Evolutionary conservation across 192 early-diverging fungal genomes (phyloP).

Genomic region (Gamsiella multidivaricata): DNA sequence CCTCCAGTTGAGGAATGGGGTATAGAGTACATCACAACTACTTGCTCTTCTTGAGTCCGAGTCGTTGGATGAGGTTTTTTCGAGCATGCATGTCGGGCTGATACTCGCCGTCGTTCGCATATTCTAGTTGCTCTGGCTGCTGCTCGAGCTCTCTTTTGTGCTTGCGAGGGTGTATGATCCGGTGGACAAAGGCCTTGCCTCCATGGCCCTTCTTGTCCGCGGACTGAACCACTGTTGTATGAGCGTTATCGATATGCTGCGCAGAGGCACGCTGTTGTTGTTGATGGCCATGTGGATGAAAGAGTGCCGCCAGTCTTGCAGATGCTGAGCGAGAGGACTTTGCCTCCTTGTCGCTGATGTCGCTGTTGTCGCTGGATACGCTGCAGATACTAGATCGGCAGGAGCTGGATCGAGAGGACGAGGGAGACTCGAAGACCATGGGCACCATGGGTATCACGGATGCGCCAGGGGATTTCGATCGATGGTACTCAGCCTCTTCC

Average conservation of each 20-base stretch:
- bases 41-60: slow-evolving; percentile 37
- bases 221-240: background rate
- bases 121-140: background rate
- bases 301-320: slow-evolving; percentile 6
- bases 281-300: background rate
- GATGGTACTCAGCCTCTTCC: slow-evolving; percentile 4
- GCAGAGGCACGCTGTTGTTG: too few species aligned
- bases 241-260: background rate
- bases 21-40: background rate
- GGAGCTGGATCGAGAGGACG: slow-evolving; percentile 26
- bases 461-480: background rate
- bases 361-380: slow-evolving; percentile 11
- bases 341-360: slow-evolving; percentile 7
- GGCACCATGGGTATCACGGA: too few species aligned
- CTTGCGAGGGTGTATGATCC: slow-evolving; percentile 26
- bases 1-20: too few species aligned
- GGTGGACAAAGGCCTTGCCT: slow-evolving; percentile 13
- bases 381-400: slow-evolving; percentile 38
- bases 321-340: slow-evolving; percentile 7
- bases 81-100: slow-evolving; percentile 13
- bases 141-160: slow-evolving; percentile 11
- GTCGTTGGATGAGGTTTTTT: slow-evolving; percentile 28
- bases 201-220: background rate
- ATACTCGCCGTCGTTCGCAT: slow-evolving; percentile 11
- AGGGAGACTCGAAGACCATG: slow-evolving; percentile 9